Evolutionary conservation across 176 grass and related monocot genomes (phyloP), one percentile per base, ranked within the genome.

Genomic region (Rhynchospora pubera): DNA sequence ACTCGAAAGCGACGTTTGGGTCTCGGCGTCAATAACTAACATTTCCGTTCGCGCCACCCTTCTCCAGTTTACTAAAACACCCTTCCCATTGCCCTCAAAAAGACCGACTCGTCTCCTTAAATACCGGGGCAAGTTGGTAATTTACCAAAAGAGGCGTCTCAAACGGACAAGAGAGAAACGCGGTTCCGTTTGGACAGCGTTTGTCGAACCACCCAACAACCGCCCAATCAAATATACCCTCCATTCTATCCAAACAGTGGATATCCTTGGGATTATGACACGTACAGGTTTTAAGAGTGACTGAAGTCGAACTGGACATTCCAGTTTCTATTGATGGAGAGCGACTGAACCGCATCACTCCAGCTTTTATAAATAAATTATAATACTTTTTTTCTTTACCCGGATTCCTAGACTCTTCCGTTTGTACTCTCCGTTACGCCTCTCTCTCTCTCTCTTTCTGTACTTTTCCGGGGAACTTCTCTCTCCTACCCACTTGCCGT

Each of bases 351-450:
- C 30, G 2, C 26, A 39, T 28, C 14, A 68, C 18, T n/a, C 32
- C 28, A 68, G 65, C 21, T 11, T 22, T 57, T 57, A 57, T 57
- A 57, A 57, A 57, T n/a, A 57, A 57, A 18, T 46, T 18, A 68
- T 22, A 68, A 22, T 24, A 78, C 39, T 73, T 73, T 88, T n/a
- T 72, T 59, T 62, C 19, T 71, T 84, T 88, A 71, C 34, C 21
- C 78, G 44, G 67, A 81, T 91, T 87, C 56, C 84, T 87, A 79
- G 47, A 65, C 79, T 58, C 67, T 42, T 77, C 82, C 82, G 65
- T 45, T 61, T 79, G 15, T 58, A 16, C 3, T 22, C 14, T 55
- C 55, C 42, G 24, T 11, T 19, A 68, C 0, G 18, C 42, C 2
- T 70, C 16, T 81, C 71, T 15, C 77, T 48, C n/a, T n/a, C n/a